Evolutionary conservation across 805 yeast genomes (phyloP).

Genomic region (Saccharomycopsis sp.): DNA sequence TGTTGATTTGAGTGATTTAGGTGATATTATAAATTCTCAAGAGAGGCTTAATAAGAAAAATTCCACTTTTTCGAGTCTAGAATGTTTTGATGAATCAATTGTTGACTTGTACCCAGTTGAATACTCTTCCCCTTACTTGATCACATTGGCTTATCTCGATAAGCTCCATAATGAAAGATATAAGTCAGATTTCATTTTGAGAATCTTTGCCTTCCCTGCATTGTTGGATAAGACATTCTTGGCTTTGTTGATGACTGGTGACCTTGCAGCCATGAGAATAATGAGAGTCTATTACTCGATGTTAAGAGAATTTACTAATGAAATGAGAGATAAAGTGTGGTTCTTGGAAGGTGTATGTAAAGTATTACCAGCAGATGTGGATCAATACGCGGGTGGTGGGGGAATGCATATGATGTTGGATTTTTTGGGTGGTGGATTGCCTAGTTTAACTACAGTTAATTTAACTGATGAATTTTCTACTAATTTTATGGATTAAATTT

Average conservation of each 20-base stretch:
- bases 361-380: constrained; percentile 87
- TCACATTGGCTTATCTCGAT: constrained; percentile 81
- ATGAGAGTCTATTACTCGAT: constrained; percentile 84
- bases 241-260: constrained; percentile 75
- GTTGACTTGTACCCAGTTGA: constrained; percentile 83
- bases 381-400: constrained; percentile 84
- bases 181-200: constrained; percentile 76
- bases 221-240: constrained; percentile 74
- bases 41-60: constrained; percentile 20
- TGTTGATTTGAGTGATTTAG: constrained; percentile 86
- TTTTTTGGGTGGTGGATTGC: constrained; percentile 65
- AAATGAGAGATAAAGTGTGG: constrained; percentile 89
- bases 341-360: constrained; percentile 86
- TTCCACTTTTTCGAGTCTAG: constrained; percentile 42
- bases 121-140: constrained; percentile 73
- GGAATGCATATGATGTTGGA: constrained; percentile 91
- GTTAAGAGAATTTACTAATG: constrained; percentile 73
- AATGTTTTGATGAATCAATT: constrained; percentile 81
- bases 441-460: constrained; percentile 36
- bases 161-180: constrained; percentile 75
- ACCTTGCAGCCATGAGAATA: constrained; percentile 80
- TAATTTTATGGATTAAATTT: constrained; percentile 9
- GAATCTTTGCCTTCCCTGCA: constrained; percentile 93
- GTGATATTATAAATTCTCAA: constrained; percentile 50
- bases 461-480: constrained; percentile 6